These are phyloP conservation scores for Candida sp. DNA, from an alignment of 1,139 yeast species.

Conservation along the genomic window DNA sequence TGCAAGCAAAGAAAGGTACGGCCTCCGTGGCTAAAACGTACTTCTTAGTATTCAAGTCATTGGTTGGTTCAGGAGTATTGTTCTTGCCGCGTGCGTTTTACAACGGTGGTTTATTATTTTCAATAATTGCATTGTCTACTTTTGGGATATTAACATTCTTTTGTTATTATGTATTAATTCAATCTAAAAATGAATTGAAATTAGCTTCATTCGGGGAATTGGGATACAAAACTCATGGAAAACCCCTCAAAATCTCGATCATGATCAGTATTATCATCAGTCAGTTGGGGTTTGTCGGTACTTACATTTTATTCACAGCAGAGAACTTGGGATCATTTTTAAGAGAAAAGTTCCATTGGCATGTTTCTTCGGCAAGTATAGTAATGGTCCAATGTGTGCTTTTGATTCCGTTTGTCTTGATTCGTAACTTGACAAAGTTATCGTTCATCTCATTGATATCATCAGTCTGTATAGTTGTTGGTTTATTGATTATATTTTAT, in stretches of 20 bases:
- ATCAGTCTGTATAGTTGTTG: constrained; percentile 61
- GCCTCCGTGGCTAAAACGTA: constrained; percentile 65
- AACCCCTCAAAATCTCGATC: constrained; percentile 54
- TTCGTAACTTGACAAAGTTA: constrained; percentile 68
- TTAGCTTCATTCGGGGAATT: constrained; percentile 77
- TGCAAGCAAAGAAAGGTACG: constrained; percentile 34
- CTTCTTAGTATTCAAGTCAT: constrained; percentile 64
- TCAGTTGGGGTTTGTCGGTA: constrained; percentile 76
- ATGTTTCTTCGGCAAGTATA: constrained; percentile 23
- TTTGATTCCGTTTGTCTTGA: constrained; percentile 65
- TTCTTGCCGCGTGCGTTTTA: constrained; percentile 71
- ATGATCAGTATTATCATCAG: constrained; percentile 61
- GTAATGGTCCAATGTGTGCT: constrained; percentile 55
- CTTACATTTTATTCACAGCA: constrained; percentile 71
- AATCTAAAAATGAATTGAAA: constrained; percentile 52
- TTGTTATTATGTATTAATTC: constrained; percentile 63
- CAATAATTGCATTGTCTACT: constrained; percentile 45
- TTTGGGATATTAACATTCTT: constrained; percentile 69
- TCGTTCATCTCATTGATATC: constrained; percentile 68
- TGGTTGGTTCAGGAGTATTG: constrained; percentile 78
- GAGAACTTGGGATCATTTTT: constrained; percentile 57
- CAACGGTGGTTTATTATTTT: constrained; percentile 69
- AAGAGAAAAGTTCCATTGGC: constrained; percentile 12
- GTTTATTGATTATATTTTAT: constrained; percentile 60
- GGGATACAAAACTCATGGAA: constrained; percentile 62